A percentile compares a stretch with the other conserved stretches of the same genome.
Evolutionary conservation across 495 filamentous ascomycete genomes (phyloP).

Genomic region (Xylaria cubensis): DNA sequence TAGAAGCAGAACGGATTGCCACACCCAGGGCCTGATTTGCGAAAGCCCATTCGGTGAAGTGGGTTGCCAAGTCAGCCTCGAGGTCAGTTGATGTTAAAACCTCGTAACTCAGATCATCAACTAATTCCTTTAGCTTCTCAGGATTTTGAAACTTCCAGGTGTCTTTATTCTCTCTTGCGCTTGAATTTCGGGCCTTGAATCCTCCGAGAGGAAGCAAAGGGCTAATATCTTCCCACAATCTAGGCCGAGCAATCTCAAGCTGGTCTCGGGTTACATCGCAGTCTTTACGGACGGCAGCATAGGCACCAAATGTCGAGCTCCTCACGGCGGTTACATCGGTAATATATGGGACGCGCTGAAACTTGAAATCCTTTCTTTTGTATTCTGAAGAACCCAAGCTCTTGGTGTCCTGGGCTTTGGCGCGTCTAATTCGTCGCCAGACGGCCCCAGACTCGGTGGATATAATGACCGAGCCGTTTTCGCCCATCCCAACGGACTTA

Average conservation of each 20-base stretch:
- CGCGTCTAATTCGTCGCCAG: slow-evolving; percentile 83
- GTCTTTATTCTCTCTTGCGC: slow-evolving; percentile 37
- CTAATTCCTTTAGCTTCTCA: slow-evolving; percentile 37
- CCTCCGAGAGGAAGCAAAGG: slow-evolving; percentile 68
- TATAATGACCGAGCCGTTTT: slow-evolving; percentile 94
- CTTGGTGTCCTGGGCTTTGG: slow-evolving; percentile 76
- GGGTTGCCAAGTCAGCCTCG: slow-evolving; percentile 58
- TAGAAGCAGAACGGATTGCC: slow-evolving; percentile 59
- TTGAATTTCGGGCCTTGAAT: slow-evolving; percentile 47
- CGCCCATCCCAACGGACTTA: slow-evolving; percentile 83
- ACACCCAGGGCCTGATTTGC: slow-evolving; percentile 50
- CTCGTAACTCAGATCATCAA: slow-evolving; percentile 49
- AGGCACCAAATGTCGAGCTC: slow-evolving; percentile 87
- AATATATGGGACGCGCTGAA: slow-evolving; percentile 83
- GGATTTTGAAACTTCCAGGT: slow-evolving; percentile 46
- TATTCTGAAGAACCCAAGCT: slow-evolving; percentile 55
- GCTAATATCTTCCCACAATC: slow-evolving; percentile 76
- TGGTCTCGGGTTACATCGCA: slow-evolving; percentile 81
- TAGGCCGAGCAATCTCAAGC: slow-evolving; percentile 65
- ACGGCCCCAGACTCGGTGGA: slow-evolving; percentile 91
- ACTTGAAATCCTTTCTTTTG: slow-evolving; percentile 88
- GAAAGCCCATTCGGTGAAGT: slow-evolving; percentile 47
- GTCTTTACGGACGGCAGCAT: slow-evolving; percentile 85
- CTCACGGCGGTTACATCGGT: slow-evolving; percentile 83
- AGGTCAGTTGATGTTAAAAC: slow-evolving; percentile 63